Base-by-base conservation (phyloP, 225 moss, liverwort and hornwort species). In the Straminergon stramineum region DNA sequence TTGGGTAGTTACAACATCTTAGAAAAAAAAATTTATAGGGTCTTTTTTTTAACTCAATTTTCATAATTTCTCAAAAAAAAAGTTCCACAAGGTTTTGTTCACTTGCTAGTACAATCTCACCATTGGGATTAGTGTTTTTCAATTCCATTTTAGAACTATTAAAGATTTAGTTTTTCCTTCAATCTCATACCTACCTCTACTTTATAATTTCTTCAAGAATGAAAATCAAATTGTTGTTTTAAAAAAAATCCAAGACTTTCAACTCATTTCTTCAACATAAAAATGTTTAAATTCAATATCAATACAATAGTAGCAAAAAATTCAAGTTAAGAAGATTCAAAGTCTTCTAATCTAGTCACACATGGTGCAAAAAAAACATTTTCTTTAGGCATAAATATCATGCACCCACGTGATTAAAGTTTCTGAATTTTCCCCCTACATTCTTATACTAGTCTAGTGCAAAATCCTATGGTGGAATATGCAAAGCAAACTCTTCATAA, bases 1-100 rank as follows among this genome's bases (percentile, higher is more conserved):
- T 0, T 0, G 1, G 15, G 6, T 10, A 43, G 10, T 73, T 0
- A 10, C 0, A 73, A 7, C 28, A 73, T 45, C 43, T 27, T 27
- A 27, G 5, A 28, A 41, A 41, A 41, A 41, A 43, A 3, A 73
- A 26, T 3, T 73, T 27, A 1, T 9, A 27, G 1, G 27, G 5
- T 15, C n/a, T 73, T 9, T 27, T 14, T 73, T 66, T 73, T 3
- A 43, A 43, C 3, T 70, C 41, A 27, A 15, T 43, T 73, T 27
- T 27, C 1, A 73, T 2, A 43, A 8, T 71, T 73, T 70, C 15
- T 34, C 6, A 37, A 43, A 43, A 43, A 16, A 7, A 0, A 43
- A 45, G 6, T 43, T 73, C 5, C 0, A 43, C 9, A 71, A 8
- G 9, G 5, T 41, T 71, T 15, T 26, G 26, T 71, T 71, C 10